These are phyloP conservation scores for Amanita inopinata DNA, from an alignment of 768 basidiomycete species.

Conservation along the genomic window DNA sequence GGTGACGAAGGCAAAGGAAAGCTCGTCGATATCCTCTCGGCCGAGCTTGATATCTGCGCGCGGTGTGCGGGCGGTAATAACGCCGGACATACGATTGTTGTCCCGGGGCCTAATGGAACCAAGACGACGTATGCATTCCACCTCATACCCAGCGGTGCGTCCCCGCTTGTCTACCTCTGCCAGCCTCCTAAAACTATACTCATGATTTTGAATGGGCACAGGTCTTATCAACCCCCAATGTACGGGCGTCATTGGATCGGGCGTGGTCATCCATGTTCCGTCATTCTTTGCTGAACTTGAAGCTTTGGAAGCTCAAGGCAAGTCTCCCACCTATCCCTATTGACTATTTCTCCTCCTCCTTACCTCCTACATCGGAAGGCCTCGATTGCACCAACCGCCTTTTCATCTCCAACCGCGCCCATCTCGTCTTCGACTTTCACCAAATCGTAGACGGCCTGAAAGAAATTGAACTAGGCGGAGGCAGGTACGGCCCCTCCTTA, in stretches of 20 bases:
- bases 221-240: conserved; percentile 84
- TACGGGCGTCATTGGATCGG: conserved; percentile 81
- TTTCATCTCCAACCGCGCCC: conserved; percentile 92
- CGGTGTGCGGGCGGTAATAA: conserved; percentile 98
- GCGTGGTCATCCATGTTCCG: conserved; percentile 94
- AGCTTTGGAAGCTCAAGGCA: conserved; percentile 75
- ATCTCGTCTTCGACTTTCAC: conserved; percentile 98
- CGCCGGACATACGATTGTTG: conserved; percentile 97
- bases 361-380: conserved; percentile 51
- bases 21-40: conserved; percentile 92
- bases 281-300: conserved; percentile 94
- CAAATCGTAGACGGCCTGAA: conserved; percentile 99
- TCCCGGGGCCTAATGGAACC: conserved; percentile 52
- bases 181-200: conserved; percentile 3
- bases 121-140: conserved; percentile 93
- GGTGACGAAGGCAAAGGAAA: conserved; percentile 94
- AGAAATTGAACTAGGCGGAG: conserved; percentile 92
- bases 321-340: conserved; percentile 9
- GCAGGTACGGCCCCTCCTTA: conserved; percentile 36
- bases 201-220: too few relatives aligned
- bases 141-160: conserved; percentile 82
- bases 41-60: conserved; percentile 85
- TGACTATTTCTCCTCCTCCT: neutral
- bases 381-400: conserved; percentile 77
- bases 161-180: conserved; percentile 1